Percentiles rank a stretch among this genome's conserved stretches.
Evolutionary conservation across 495 filamentous ascomycete species (phyloP).

Genomic region (Aspergillus campestris): DNA sequence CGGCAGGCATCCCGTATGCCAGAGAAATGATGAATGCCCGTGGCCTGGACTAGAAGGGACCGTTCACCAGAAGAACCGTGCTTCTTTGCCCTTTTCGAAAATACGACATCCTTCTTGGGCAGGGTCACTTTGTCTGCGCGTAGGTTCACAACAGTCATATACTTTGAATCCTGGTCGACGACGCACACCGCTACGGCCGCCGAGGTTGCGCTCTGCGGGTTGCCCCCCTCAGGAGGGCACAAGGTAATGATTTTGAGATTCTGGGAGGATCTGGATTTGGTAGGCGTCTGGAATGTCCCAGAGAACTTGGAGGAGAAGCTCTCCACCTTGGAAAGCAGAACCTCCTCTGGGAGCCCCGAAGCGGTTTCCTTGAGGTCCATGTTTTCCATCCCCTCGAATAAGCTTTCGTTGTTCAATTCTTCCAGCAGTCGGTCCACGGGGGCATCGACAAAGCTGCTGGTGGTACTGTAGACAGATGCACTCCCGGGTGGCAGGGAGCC

Average conservation of each 20-base stretch:
- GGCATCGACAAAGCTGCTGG: constrained; percentile 51
- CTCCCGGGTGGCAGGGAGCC: constrained; percentile 32
- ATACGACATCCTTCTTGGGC: constrained; percentile 22
- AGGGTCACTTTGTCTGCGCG: constrained; percentile 29
- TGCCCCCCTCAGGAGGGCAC: constrained; percentile 41
- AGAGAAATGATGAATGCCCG: constrained; percentile 31
- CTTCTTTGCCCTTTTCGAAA: constrained; percentile 23
- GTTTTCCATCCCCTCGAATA: constrained; percentile 59
- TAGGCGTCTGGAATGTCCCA: constrained; percentile 45
- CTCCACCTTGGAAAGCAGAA: constrained; percentile 64
- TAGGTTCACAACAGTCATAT: constrained; percentile 59
- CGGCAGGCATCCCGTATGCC: constrained; percentile 69
- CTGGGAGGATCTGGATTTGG: constrained; percentile 33
- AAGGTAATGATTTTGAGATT: constrained; percentile 57
- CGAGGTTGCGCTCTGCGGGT: constrained; percentile 19
- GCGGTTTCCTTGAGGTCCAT: constrained; percentile 65
- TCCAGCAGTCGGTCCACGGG: constrained; percentile 67
- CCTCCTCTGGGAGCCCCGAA: constrained; percentile 63
- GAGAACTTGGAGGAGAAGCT: constrained; percentile 57
- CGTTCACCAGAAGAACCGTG: constrained; percentile 13
- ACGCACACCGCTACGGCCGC: constrained; percentile 56
- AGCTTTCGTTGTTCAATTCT: constrained; percentile 53
- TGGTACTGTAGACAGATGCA: constrained; percentile 34
- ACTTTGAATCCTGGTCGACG: constrained; percentile 56
- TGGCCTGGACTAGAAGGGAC: constrained; percentile 32